Evolutionary conservation across 2,329 filamentous ascomycete species (phyloP), one percentile per base, ranked within the genome.

Genomic region (Apiospora phragmitis): DNA sequence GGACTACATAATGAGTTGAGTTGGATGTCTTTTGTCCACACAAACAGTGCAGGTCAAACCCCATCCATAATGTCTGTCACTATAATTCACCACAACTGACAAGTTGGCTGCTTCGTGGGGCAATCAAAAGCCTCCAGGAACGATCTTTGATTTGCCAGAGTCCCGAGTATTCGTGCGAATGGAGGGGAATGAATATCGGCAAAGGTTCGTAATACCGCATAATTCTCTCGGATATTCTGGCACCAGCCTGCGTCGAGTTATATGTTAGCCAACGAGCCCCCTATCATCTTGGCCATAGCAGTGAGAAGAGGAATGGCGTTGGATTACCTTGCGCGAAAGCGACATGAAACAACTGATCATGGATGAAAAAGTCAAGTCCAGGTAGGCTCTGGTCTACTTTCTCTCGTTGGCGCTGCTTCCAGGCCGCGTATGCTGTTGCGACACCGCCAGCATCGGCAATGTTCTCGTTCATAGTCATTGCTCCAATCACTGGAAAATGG

Each of bases 51-150:
- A 21, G 43, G 16, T 21, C 6, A 21, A 21, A 2, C 3, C 8
- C 45, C n/a, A 24, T 47, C 43, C 18, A n/a, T n/a, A 4, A 47
- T 47, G 43, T n/a, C 5, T 47, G 43, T n/a, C 5, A 24, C 11
- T 4, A 49, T 11, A 67, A 65, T 71, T 74, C 49, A 94, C 91
- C 91, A 93, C 70, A 94, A 81, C 80, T 93, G 88, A 78, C 91
- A 94, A 42, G 86, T 88, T 0, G 91, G 91, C 77, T 92, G 85
- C 81, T 90, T 91, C 3, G 82, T 82, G 21, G 88, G 85, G 77
- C 92, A 94, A 65, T 88, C 82, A 79, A 93, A 94, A 12, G 88
- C 89, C 78, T 92, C 88, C 71, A 85, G 86, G 77, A 94, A 94
- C 24, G 89, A 90, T 38, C 85, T 84, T 41, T 41, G 92, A 76